Evolutionary conservation across 1,284 basidiomycete genomes (phyloP).

Genomic region (Cutaneotrichosporon sp.): DNA sequence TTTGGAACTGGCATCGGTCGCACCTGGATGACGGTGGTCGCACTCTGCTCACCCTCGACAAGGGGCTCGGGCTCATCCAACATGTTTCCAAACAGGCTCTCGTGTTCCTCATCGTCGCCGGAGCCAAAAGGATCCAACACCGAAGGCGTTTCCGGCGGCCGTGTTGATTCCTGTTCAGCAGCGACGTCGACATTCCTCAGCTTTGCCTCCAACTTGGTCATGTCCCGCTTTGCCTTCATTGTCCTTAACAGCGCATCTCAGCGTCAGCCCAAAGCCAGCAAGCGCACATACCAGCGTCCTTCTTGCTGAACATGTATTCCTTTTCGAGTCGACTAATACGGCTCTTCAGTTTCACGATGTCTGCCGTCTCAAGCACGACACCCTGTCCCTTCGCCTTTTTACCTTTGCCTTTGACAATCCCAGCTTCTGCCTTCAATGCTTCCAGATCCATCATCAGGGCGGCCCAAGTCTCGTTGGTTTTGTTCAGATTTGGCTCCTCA

Average conservation of each 20-base stretch:
- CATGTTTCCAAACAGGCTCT: conserved; percentile 68
- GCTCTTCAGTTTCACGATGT: conserved; percentile 54
- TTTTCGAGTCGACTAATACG: conserved; percentile 58
- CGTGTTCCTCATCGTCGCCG: conserved; percentile 51
- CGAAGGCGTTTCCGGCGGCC: not conserved
- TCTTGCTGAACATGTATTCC: conserved; percentile 70
- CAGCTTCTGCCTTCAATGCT: conserved; percentile 7
- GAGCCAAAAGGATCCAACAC: not conserved
- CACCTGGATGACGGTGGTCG: conserved; percentile 56
- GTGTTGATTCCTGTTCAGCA: not conserved
- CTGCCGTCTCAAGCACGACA: conserved; percentile 42
- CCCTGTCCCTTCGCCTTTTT: conserved; percentile 41
- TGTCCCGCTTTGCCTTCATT: conserved; percentile 58
- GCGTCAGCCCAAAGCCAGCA: no score
- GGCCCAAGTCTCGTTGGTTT: conserved; percentile 40
- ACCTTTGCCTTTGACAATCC: conserved; percentile 26
- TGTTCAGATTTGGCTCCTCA: conserved; percentile 58
- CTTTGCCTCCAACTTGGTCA: conserved; percentile 54
- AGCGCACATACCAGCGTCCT: conserved; percentile 53
- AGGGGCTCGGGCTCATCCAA: conserved; percentile 63
- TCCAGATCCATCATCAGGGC: conserved; percentile 55
- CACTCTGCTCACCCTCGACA: conserved; percentile 41
- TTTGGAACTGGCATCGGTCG: conserved; percentile 76
- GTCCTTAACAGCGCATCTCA: conserved; percentile 57
- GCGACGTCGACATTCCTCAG: conserved; percentile 12